Base-by-base conservation (phyloP, 257 asterid species). In the Solanum etuberosum region DNA sequence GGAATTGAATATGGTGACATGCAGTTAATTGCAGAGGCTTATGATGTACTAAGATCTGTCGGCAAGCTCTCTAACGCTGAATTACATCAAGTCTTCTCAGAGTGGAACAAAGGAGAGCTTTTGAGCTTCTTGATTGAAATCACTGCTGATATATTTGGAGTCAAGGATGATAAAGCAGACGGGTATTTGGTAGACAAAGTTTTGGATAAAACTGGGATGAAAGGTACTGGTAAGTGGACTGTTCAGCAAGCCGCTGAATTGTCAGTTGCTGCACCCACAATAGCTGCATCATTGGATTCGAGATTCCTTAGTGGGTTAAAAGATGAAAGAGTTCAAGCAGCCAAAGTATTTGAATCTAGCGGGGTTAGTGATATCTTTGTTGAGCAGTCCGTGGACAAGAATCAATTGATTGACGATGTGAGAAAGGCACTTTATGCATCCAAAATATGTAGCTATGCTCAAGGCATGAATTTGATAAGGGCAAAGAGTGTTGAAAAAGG, bases 151-250 rank as follows among this genome's bases (percentile, higher is more conserved):
- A 97, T 97, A 63, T 97, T 97, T 10, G 94, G 97, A 87, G 90
- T 97, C 82, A 94, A 97, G 96, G 99, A 95, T 34, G 98, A 95
- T 65, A 93, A 97, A 91, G 96, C 78, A 5, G 98, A 95, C 0
- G 99, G 99, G 3, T 88, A 91, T 90, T 85, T 97, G 68, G 98
- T 97, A 1, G 99, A 97, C 92, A 97, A 97, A 91, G 99, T 97
- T 31, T 90, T 95, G 86, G 99, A 97, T 87, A 97, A 97, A 93
- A 97, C 99, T 4, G 99, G 99, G 35, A 96, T 96, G 99, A 96
- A 96, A 92, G 99, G 98, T 10, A 96, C 99, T 1, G 99, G 99
- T 27, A 96, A 95, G 83, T 95, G 99, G 99, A 97, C 99, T 0
- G 97, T 97, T 67, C 99, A 97, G 90, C 99, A 97, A 90, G 99